Evolutionary conservation across 2,329 filamentous ascomycete species (phyloP).

Genomic region (Balansia obtecta): DNA sequence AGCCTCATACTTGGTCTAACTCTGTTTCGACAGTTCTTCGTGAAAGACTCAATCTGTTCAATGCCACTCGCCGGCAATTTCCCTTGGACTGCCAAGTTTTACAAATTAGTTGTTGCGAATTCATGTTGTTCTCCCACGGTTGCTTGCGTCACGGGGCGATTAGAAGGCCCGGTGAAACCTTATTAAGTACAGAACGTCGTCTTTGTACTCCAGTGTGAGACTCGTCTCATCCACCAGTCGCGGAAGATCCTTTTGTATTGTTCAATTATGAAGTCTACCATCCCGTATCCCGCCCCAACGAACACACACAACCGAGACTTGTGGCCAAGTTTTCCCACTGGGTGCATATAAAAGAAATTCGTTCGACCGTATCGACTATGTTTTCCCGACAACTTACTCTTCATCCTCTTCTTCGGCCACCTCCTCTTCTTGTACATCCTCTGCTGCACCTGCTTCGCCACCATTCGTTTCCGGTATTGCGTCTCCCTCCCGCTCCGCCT

Average conservation of each 20-base stretch:
- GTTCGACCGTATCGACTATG: conserved; percentile 1
- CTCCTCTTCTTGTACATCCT: conserved; percentile 11
- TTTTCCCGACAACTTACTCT: conserved; percentile 13
- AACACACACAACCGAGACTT: not conserved
- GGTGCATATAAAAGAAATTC: conserved; percentile 1
- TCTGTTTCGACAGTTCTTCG: no score
- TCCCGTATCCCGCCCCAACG: not conserved
- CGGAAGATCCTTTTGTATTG: conserved; percentile 4
- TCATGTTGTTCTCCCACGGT: no score
- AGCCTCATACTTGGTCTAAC: no score
- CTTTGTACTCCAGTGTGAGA: no score
- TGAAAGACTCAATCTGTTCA: no score
- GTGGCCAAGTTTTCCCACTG: not conserved
- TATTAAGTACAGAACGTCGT: no score
- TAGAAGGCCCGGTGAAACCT: no score
- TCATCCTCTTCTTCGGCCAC: conserved; percentile 13
- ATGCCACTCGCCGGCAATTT: no score
- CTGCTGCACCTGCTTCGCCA: conserved; percentile 5
- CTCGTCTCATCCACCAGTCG: no score
- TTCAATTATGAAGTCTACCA: not conserved
- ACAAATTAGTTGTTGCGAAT: no score
- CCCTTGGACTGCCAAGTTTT: no score
- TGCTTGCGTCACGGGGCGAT: no score
- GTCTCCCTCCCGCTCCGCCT: conserved; percentile 59
- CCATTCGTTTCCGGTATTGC: not conserved